Evolutionary conservation across 441 rosid genomes (phyloP).

Genomic region (Aleurites moluccanus): DNA sequence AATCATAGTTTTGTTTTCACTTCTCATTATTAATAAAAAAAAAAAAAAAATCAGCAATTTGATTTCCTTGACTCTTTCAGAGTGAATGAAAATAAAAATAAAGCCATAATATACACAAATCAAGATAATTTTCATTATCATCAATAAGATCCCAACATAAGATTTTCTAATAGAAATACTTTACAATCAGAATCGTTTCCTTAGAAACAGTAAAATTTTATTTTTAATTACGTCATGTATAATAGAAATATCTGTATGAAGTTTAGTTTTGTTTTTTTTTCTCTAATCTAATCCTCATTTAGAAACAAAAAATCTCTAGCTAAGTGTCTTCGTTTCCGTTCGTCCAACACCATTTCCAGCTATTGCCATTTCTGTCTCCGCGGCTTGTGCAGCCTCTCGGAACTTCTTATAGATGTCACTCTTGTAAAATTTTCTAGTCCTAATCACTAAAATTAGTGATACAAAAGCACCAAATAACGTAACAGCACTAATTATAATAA

Average conservation of each 20-base stretch:
- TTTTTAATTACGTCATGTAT: background rate
- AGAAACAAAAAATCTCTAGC: background rate
- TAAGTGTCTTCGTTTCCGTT: background rate
- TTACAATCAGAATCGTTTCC: background rate
- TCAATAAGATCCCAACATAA: too few species aligned
- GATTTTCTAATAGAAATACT: too few species aligned
- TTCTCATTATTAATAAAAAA: too few species aligned
- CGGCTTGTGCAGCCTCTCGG: conserved; percentile 48
- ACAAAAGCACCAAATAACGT: conserved; percentile 67
- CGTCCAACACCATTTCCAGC: background rate
- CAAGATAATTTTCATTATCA: background rate
- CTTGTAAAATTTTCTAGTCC: conserved; percentile 74
- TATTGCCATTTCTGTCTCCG: conserved; percentile 46
- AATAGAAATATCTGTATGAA: background rate
- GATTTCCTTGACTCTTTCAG: background rate
- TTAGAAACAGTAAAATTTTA: too few species aligned
- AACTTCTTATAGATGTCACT: conserved; percentile 78
- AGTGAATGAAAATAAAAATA: background rate
- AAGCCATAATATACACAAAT: background rate
- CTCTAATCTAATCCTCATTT: background rate
- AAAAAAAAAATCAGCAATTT: background rate
- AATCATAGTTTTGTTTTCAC: too few species aligned
- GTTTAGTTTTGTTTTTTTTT: background rate
- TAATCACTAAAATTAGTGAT: conserved; percentile 56
- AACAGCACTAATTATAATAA: conserved; percentile 59